Conservation (phyloP, 768 basidiomycete genomes). For the Pisolithus albus region DNA sequence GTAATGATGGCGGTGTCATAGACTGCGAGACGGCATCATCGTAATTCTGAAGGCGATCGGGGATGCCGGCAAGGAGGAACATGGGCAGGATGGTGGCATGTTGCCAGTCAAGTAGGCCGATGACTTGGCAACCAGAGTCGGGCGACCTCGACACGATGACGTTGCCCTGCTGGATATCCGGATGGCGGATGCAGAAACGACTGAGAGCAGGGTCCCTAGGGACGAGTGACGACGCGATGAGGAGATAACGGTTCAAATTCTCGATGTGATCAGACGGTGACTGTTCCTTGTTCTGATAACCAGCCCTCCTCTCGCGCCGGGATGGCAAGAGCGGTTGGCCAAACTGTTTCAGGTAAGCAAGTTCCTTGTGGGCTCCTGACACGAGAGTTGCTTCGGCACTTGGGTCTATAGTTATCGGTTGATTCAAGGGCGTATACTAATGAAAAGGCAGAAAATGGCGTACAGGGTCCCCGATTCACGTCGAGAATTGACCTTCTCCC, state of each 20-base stretch:
- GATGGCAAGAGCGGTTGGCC: not conserved
- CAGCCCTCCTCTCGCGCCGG: conserved; percentile 25
- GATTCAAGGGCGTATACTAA: conserved; percentile 7
- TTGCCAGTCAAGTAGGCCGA: conserved; percentile 49
- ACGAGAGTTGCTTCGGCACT: not conserved
- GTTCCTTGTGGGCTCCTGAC: not conserved
- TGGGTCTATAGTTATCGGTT: not conserved
- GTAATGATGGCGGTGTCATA: conserved; percentile 38
- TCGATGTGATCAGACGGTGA: conserved; percentile 40
- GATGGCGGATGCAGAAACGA: conserved; percentile 43
- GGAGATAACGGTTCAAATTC: conserved; percentile 40
- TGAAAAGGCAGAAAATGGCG: conserved; percentile 28
- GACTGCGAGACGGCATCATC: conserved; percentile 34
- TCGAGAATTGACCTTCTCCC: conserved; percentile 44
- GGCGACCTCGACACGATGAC: conserved; percentile 41
- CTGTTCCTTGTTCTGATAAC: conserved; percentile 43
- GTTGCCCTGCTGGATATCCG: conserved; percentile 37
- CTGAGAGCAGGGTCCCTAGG: conserved; percentile 32
- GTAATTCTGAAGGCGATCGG: conserved; percentile 40
- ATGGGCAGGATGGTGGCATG: conserved; percentile 46
- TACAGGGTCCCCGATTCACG: conserved; percentile 48
- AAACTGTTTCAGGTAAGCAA: not conserved
- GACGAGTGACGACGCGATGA: conserved; percentile 30
- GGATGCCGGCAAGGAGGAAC: conserved; percentile 45
- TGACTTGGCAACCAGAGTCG: conserved; percentile 35